A percentile compares a stretch with the other conserved stretches of the same genome.
Conservation (phyloP, 495 filamentous ascomycete genomes). For the Penicillium chermesinum region DNA sequence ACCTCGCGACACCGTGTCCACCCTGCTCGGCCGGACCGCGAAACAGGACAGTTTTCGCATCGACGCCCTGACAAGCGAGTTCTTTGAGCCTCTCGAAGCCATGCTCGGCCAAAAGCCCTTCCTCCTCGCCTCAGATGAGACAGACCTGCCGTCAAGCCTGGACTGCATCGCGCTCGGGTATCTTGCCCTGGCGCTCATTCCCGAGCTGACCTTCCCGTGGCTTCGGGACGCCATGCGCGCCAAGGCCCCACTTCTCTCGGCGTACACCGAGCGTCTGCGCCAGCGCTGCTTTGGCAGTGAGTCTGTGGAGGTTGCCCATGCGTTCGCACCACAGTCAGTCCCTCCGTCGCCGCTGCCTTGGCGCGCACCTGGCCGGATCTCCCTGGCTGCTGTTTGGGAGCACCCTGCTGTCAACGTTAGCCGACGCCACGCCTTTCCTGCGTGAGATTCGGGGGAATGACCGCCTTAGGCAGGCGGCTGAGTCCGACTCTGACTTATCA, state of each 20-base stretch:
- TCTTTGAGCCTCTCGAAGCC: conserved; percentile 63
- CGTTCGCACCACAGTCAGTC: conserved; percentile 16
- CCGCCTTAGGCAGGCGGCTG: conserved; percentile 28
- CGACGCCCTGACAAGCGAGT: conserved; percentile 59
- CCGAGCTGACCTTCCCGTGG: conserved; percentile 67
- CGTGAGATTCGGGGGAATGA: conserved; percentile 34
- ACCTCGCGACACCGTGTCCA: conserved; percentile 39
- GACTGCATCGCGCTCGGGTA: conserved; percentile 78
- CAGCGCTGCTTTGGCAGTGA: conserved; percentile 35
- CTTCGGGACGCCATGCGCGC: conserved; percentile 56
- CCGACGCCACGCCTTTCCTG: conserved; percentile 38
- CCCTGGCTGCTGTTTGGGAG: conserved; percentile 29
- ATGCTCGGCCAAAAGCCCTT: conserved; percentile 54
- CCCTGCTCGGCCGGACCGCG: conserved; percentile 34
- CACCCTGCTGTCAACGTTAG: conserved; percentile 35
- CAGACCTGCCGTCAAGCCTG: conserved; percentile 50
- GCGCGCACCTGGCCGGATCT: conserved; percentile 31
- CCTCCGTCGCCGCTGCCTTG: conserved; percentile 29
- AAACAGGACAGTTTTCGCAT: conserved; percentile 58
- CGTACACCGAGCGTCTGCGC: conserved; percentile 49
- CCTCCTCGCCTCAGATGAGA: conserved; percentile 39
- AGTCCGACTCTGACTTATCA: conserved; percentile 26
- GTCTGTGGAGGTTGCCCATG: conserved; percentile 23
- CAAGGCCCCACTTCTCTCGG: conserved; percentile 49
- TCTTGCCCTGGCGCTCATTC: conserved; percentile 64